Evolutionary conservation across 768 basidiomycete species (phyloP).

Genomic region (Termitomyces sp.): DNA sequence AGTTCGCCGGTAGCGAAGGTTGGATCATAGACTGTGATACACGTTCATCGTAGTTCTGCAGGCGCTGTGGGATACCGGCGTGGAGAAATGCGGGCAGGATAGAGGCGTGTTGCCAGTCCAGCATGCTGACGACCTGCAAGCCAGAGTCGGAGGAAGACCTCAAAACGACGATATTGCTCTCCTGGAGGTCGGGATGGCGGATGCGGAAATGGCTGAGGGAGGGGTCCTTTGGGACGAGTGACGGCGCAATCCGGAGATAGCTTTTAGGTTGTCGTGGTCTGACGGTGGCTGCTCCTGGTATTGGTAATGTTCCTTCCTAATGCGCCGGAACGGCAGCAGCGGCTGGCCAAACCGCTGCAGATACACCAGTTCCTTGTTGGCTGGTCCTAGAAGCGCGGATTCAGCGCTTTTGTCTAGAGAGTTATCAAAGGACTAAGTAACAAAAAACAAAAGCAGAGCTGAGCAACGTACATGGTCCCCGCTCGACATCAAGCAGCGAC

Average conservation of each 20-base stretch:
- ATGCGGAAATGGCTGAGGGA: slow-evolving; percentile 41
- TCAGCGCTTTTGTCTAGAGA: slow-evolving; percentile 40
- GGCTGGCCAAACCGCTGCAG: slow-evolving; percentile 45
- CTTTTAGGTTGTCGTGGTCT: slow-evolving; percentile 36
- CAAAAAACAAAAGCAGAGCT: neutral
- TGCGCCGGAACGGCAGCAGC: slow-evolving; percentile 37
- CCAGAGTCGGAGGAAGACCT: slow-evolving; percentile 35
- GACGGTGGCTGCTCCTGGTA: slow-evolving; percentile 29
- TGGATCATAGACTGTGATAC: slow-evolving; percentile 30
- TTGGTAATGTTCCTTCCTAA: slow-evolving; percentile 41
- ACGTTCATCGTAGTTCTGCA: slow-evolving; percentile 47
- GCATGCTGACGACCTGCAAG: slow-evolving; percentile 32
- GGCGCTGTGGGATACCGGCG: slow-evolving; percentile 35
- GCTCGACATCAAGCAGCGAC: neutral
- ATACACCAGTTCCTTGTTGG: slow-evolving; percentile 41
- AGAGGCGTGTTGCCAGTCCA: slow-evolving; percentile 56
- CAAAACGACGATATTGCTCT: slow-evolving; percentile 45
- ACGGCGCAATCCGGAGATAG: slow-evolving; percentile 46
- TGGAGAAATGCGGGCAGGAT: slow-evolving; percentile 52
- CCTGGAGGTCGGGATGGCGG: slow-evolving; percentile 52
- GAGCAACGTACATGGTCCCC: neutral
- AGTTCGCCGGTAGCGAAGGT: slow-evolving; percentile 42
- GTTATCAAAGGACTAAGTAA: slow-evolving; percentile 16
- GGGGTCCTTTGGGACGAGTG: slow-evolving; percentile 38
- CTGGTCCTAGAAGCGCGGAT: slow-evolving; percentile 28